Conservation (phyloP, 2,329 filamentous ascomycete genomes). For the Ophiocordyceps polyrhachis-furcata region DNA sequence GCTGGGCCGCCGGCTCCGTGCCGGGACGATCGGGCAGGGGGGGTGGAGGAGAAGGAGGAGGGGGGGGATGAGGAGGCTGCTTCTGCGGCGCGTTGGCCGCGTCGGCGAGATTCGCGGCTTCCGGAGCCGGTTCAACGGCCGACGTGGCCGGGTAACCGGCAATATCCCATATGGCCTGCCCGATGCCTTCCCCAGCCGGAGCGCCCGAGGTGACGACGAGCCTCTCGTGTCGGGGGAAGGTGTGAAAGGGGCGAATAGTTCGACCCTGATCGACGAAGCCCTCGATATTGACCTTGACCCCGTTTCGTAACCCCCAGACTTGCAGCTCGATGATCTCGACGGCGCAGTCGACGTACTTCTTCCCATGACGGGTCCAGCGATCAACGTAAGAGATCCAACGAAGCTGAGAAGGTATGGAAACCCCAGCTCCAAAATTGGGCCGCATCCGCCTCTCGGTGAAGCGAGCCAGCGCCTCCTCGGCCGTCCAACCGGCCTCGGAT, state of each 20-base stretch:
- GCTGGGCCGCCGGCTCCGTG: background rate
- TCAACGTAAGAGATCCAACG: slow-evolving; percentile 81
- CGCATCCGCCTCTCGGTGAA: slow-evolving; percentile 77
- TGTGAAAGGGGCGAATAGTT: slow-evolving; percentile 66
- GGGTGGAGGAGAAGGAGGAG: too few species aligned
- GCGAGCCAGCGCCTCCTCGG: slow-evolving; percentile 31
- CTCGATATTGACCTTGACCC: slow-evolving; percentile 73
- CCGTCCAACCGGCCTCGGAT: slow-evolving; percentile 51
- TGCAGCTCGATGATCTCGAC: slow-evolving; percentile 81
- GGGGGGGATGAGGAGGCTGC: background rate
- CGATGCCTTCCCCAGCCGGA: slow-evolving; percentile 27
- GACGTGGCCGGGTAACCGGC: slow-evolving; percentile 17
- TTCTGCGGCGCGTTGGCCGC: slow-evolving; percentile 9
- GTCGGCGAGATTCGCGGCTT: slow-evolving; percentile 15
- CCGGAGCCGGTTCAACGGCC: slow-evolving; percentile 16
- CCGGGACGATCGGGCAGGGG: background rate
- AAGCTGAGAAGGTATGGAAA: slow-evolving; percentile 84
- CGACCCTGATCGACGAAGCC: slow-evolving; percentile 81
- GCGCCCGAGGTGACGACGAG: slow-evolving; percentile 42
- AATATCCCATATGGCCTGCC: slow-evolving; percentile 36
- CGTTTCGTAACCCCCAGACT: slow-evolving; percentile 71
- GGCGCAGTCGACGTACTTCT: slow-evolving; percentile 63
- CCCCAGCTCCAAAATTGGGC: slow-evolving; percentile 68
- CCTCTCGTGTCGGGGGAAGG: slow-evolving; percentile 56
- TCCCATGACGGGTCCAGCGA: slow-evolving; percentile 57